Evolutionary conservation across 495 filamentous ascomycete genomes (phyloP).

Genomic region (Stereocaulon alpinum): DNA sequence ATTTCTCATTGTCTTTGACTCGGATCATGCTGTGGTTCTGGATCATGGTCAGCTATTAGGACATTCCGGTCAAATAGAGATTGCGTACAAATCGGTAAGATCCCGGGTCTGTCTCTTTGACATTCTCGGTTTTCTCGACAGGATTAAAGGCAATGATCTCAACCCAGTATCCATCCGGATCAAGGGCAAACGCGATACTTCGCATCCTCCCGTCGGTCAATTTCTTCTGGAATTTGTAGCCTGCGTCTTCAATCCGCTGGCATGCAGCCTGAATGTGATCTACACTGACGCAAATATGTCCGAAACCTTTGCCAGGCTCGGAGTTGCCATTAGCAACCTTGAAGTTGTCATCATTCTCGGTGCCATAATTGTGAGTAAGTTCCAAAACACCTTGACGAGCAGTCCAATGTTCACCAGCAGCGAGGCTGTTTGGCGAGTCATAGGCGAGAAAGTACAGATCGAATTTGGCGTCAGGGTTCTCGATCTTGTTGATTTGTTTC

Average conservation of each 20-base stretch:
- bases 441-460: constrained; percentile 80
- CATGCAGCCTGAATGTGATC: constrained; percentile 89
- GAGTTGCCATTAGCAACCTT: constrained; percentile 80
- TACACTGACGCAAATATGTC: constrained; percentile 78
- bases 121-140: constrained; percentile 39
- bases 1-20: constrained; percentile 78
- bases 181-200: constrained; percentile 82
- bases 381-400: constrained; percentile 87
- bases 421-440: constrained; percentile 52
- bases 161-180: constrained; percentile 92
- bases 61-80: too few relatives aligned
- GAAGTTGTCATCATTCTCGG: constrained; percentile 75
- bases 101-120: constrained; percentile 41
- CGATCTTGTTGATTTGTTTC: constrained; percentile 66
- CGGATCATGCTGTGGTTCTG: constrained; percentile 85
- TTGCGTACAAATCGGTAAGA: constrained; percentile 39
- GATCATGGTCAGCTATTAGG: too few relatives aligned
- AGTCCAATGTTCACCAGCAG: constrained; percentile 53
- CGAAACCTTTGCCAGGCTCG: constrained; percentile 79
- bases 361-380: constrained; percentile 95
- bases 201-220: constrained; percentile 79
- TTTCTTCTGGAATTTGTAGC: constrained; percentile 91
- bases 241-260: constrained; percentile 75
- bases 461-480: constrained; percentile 72
- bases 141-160: constrained; percentile 49